These are phyloP conservation scores for Aechmea fasciata DNA, from an alignment of 176 grass and related monocot species.

Conservation along the genomic window DNA sequence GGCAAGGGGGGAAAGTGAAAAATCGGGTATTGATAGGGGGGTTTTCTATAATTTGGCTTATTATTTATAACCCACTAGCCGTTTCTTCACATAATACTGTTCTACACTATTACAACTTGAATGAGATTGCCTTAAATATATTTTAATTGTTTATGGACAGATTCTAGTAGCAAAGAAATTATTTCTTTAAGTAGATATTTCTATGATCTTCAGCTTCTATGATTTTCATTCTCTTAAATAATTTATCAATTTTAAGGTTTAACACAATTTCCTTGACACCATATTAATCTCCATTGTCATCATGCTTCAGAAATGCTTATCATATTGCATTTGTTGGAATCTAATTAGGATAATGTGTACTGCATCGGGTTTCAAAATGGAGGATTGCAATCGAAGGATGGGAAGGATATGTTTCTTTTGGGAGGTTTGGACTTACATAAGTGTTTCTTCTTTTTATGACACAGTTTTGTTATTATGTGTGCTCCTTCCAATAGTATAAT, in stretches of 20 bases:
- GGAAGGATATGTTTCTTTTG: slow-evolving; percentile 88
- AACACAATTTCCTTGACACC: not conserved
- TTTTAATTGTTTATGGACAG: too few relatives aligned
- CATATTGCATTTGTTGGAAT: not conserved
- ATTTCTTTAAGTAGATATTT: too few relatives aligned
- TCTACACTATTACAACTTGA: too few relatives aligned
- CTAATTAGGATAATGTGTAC: slow-evolving; percentile 17
- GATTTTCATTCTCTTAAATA: too few relatives aligned
- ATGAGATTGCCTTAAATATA: too few relatives aligned
- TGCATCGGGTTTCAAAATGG: slow-evolving; percentile 87
- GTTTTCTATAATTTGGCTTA: too few relatives aligned
- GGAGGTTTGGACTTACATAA: slow-evolving; percentile 40
- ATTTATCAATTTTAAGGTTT: not conserved
- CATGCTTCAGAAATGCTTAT: not conserved
- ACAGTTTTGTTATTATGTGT: not conserved
- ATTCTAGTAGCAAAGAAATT: too few relatives aligned
- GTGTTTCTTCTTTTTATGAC: not conserved
- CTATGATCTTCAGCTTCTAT: too few relatives aligned
- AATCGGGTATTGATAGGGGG: too few relatives aligned
- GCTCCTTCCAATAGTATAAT: not conserved
- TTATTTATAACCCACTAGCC: too few relatives aligned
- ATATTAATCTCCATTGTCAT: not conserved
- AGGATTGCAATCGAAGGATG: slow-evolving; percentile 77
- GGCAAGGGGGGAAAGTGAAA: too few relatives aligned
- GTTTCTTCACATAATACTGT: too few relatives aligned